These are phyloP conservation scores for Caryopteris hybrid DNA, from an alignment of 305 asterid species.

Conservation along the genomic window DNA sequence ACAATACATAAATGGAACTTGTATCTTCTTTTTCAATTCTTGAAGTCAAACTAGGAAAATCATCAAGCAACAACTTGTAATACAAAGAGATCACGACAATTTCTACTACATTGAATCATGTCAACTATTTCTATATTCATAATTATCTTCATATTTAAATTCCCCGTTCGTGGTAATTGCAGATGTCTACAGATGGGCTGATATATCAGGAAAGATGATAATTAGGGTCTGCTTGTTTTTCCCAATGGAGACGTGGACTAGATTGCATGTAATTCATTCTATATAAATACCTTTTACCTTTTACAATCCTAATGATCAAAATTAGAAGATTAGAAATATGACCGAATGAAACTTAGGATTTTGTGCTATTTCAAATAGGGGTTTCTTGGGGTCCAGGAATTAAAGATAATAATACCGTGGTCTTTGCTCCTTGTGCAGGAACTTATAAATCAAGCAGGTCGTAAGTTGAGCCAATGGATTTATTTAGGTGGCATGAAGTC, in stretches of 20 bases:
- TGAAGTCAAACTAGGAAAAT: neutral
- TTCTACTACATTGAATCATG: neutral
- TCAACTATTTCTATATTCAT: neutral
- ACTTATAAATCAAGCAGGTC: constrained; percentile 51
- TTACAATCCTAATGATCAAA: neutral
- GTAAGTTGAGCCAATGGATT: constrained; percentile 74
- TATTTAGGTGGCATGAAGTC: constrained; percentile 92
- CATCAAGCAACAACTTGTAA: neutral
- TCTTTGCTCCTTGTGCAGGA: constrained; percentile 41
- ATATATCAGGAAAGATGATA: constrained; percentile 66
- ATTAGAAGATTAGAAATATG: neutral
- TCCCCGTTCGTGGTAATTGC: constrained; percentile 35
- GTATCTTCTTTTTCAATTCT: neutral
- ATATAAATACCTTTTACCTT: constrained; percentile 12
- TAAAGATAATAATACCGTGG: neutral
- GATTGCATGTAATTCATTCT: constrained; percentile 51
- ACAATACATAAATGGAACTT: constrained; percentile 6
- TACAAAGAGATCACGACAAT: constrained; percentile 1
- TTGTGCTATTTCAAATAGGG: neutral
- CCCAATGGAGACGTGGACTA: constrained; percentile 86
- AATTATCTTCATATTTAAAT: neutral
- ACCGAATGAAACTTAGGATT: neutral
- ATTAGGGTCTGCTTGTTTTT: constrained; percentile 88
- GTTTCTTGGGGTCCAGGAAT: constrained; percentile 2
- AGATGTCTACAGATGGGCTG: constrained; percentile 95